Base-by-base conservation (phyloP, 768 basidiomycete species). In the Tylopilus vinaceipallidus region DNA sequence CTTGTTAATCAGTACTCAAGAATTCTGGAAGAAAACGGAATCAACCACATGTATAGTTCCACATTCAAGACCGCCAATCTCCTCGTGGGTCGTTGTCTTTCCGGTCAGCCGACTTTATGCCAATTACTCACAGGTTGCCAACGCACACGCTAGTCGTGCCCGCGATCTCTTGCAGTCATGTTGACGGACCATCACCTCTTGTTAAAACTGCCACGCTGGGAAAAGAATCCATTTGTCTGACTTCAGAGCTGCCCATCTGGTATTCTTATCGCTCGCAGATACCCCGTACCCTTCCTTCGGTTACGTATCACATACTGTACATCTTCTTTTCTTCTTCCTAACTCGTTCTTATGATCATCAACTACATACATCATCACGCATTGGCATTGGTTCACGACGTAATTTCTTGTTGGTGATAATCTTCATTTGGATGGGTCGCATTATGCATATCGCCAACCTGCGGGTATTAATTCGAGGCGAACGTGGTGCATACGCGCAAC, bases 51-150 rank as follows among this genome's bases (percentile, higher is more conserved):
- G 80, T 91, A 90, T 62, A 86, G 83, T 49, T 88, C 86, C 37
- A 89, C 88, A n/a, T 85, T 82, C 63, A 87, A 87, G 69, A 86
- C 85, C 6, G 88, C 88, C 48, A 91, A 91, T 66, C 66, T 91
- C 27, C 71, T 90, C 58, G 87, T 90, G 57, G 22, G 56, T 56
- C 13, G 45, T 53, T 72, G 61, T 45, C 36, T 47, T 57, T 37
- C 40, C 20, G 22, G 24, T 42, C 7, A 41, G 23, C 35, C 26
- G 47, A 41, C 27, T 4, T 24, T 33, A 40, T 34, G 46, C 30
- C 39, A 29, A 59, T 22, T 37, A 4, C 19, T 42, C 16, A 20
- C 46, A 82, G 81, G 80, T 84, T 55, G 74, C 81, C 50, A 83
- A 79, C 73, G 72, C 66, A 55, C 75, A 84, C 50, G 78, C 82